Evolutionary conservation across 768 basidiomycete species (phyloP), one percentile per base, ranked within the genome.

Genomic region (Mycena crocata): DNA sequence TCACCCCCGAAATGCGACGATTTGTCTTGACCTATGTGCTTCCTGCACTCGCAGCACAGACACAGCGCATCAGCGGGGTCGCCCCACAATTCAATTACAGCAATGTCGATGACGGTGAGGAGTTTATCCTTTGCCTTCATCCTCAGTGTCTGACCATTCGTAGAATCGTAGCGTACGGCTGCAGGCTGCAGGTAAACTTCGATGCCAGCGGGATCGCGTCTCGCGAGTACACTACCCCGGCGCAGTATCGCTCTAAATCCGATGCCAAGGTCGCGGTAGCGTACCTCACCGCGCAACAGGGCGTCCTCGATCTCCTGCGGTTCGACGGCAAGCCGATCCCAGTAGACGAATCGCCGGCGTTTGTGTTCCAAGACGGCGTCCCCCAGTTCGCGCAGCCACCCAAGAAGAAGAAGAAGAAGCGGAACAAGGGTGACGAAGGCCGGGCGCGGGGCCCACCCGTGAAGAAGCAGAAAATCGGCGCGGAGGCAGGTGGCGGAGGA

Each of bases 131-230:
- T 21, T 12, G 10, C 54, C 26, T 5, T 28, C 10, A 24, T 9
- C 13, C 30, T 44, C 23, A 19, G 56, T 40, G 14, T 14, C n/a
- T 66, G 39, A 26, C 5, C 28, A 14, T 59, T 37, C 6, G 34
- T n/a, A n/a, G n/a, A n/a, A n/a, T n/a, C n/a, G n/a, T 49, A 91
- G 90, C 88, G 5, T 87, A 82, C 56, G 89, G 89, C 23, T 89
- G 86, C 45, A 83, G 77, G 1, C 51, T 92, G 64, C 76, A 74
- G 2, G 73, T 89, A 32, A 77, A 81, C 40, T 69, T 88, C 19
- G 57, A 77, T 3, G 69, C 79, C 1, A 24, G 1, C 48, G 26
- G 40, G 21, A 32, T 21, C 80, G 85, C 56, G 68, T 77, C n/a
- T n/a, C 81, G 80, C 34, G 75, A 75, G 56, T 92, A 86, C 73